Evolutionary conservation across 1,284 basidiomycete species (phyloP), one percentile per base, ranked within the genome.

Genomic region (Cryptococcus wingfieldii): DNA sequence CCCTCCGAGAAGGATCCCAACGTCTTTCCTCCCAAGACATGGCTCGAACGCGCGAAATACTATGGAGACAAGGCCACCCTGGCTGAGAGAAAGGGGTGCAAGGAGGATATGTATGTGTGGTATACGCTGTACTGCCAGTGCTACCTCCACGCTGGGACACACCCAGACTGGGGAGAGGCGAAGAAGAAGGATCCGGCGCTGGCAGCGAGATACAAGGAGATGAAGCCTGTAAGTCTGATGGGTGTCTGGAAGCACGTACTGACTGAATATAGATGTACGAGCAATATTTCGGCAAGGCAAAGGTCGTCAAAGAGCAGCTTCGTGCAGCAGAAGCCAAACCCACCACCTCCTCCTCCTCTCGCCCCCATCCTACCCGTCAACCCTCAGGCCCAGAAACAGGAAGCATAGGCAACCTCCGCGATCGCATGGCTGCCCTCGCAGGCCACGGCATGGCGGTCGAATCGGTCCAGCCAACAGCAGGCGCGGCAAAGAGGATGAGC

Each of bases 371-470:
- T 16, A 7, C 14, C 27, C 45, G 19, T 8, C 45, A 46, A 25
- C 55, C 61, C 5, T 54, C 54, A 38, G 63, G 63, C 27, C 63
- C 70, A 9, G 67, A 70, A 23, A 51, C 59, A 14, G 44, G 52
- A 10, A 56, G 64, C 10, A 61, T 65, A 47, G 77, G 77, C 12
- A 75, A 72, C 46, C 73, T 79, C 27, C 72, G 72, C 5, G 76
- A 77, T 54, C 60, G 77, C 34, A 73, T 79, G 71, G 70, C 68
- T 39, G 72, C 74, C 12, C 60, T 79, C 1, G 59, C 64, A 16
- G 72, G 71, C 3, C 70, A 67, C 19, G 77, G 77, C 2, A 71
- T 79, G 71, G 65, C 74, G 46, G 69, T 74, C 5, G 68, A 66
- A 5, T 54, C 49, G n/a, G 27, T 42, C 25, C 45, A 46, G 27